Percentiles rank a stretch among this genome's conserved stretches.
These are phyloP conservation scores for Solanum piurae DNA, from an alignment of 257 asterid genomes.

Conservation along the genomic window DNA sequence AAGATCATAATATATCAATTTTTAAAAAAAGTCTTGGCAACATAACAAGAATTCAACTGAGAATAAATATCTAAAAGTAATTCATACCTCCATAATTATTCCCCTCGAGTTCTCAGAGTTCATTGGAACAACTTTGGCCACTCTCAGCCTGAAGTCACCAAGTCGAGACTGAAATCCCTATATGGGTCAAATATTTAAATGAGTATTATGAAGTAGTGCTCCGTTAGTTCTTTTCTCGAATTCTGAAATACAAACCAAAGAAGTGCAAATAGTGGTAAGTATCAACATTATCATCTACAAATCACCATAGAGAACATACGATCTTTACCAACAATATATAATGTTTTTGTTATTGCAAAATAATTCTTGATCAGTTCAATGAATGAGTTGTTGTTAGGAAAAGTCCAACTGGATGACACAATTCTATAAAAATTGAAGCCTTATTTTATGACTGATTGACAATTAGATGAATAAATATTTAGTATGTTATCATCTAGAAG, in stretches of 20 bases:
- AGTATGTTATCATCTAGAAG: too few relatives aligned
- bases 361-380: too few relatives aligned
- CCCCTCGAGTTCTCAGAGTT: constrained; percentile 29
- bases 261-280: not conserved
- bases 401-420: too few relatives aligned
- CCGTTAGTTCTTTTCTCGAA: not conserved
- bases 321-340: not conserved
- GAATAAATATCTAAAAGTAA: not conserved
- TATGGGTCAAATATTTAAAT: not conserved
- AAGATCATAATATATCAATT: too few relatives aligned
- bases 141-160: constrained; percentile 82
- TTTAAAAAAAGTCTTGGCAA: not conserved
- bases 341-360: not conserved
- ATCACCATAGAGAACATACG: not conserved
- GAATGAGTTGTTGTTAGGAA: too few relatives aligned
- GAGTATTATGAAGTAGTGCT: not conserved
- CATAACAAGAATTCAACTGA: not conserved
- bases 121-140: constrained; percentile 76
- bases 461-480: too few relatives aligned
- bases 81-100: constrained; percentile 86
- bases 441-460: too few relatives aligned
- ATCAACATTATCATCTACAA: not conserved
- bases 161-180: constrained; percentile 72
- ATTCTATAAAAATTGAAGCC: too few relatives aligned
- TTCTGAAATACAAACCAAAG: not conserved